These are phyloP conservation scores for Phytopythium montanum DNA, from an alignment of 352 stramenopile genomes.

Conservation along the genomic window DNA sequence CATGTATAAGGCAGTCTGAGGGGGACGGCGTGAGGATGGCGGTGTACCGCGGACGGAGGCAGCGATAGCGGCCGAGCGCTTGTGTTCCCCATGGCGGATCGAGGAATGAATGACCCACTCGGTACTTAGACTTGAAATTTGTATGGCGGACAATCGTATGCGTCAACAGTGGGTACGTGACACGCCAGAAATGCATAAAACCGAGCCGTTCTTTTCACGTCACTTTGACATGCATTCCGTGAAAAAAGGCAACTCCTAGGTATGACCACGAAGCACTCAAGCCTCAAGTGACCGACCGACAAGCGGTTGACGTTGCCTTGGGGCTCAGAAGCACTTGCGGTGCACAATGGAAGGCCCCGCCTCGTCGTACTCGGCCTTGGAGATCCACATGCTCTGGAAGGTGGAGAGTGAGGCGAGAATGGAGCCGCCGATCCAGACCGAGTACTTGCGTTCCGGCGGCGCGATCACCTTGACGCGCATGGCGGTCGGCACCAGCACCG, in stretches of 20 bases:
- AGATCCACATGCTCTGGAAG: conserved; percentile 84
- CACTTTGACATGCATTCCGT: background rate
- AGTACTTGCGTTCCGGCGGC: conserved; percentile 93
- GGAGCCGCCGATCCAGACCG: conserved; percentile 93
- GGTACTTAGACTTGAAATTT: conserved; percentile 1
- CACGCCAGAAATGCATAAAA: background rate
- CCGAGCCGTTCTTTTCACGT: background rate
- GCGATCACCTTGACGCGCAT: conserved; percentile 91
- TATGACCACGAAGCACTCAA: conserved; percentile 1
- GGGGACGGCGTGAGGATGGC: background rate
- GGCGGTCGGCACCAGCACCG: conserved; percentile 73
- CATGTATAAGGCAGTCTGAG: background rate
- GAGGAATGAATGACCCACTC: background rate
- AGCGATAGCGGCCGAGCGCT: background rate
- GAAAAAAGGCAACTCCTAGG: background rate
- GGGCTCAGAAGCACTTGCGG: conserved; percentile 7
- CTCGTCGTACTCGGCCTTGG: conserved; percentile 94
- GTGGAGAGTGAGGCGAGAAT: conserved; percentile 89
- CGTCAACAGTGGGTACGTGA: background rate
- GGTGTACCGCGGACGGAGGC: background rate
- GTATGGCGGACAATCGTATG: no score
- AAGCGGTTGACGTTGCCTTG: background rate
- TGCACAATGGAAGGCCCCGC: conserved; percentile 39
- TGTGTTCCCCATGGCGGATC: conserved; percentile 1
- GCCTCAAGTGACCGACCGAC: background rate